A percentile compares a stretch with the other conserved stretches of the same genome.
Conservation (phyloP, 257 asterid species). For the Ocimum tenuiflorum region DNA sequence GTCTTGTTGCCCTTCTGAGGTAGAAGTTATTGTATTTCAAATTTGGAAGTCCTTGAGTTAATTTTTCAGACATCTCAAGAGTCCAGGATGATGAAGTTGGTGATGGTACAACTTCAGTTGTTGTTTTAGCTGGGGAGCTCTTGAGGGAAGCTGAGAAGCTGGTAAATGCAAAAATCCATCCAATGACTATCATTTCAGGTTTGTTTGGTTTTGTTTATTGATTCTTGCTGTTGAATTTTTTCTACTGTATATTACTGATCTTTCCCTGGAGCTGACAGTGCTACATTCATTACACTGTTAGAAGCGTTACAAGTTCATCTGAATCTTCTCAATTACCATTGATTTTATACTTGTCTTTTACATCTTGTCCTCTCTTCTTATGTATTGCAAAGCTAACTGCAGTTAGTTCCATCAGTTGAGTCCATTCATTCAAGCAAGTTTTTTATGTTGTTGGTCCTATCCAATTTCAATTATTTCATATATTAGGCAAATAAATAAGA, state of each 20-base stretch:
- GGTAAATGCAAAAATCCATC: conserved; percentile 84
- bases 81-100: conserved; percentile 99
- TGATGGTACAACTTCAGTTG: conserved; percentile 98
- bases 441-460: background rate
- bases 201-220: conserved; percentile 8
- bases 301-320: background rate
- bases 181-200: conserved; percentile 91
- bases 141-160: conserved; percentile 95
- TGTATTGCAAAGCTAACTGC: background rate
- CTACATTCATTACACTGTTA: background rate
- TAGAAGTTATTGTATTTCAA: background rate
- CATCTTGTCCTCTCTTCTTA: background rate
- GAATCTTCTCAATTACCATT: background rate
- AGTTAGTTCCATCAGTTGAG: background rate
- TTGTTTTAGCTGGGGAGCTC: conserved; percentile 96
- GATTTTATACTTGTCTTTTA: background rate
- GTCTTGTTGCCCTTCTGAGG: background rate
- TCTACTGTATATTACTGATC: background rate
- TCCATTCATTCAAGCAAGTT: background rate
- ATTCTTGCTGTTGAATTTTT: background rate
- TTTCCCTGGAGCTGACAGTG: background rate
- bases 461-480: too few relatives aligned
- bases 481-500: too few relatives aligned
- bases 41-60: conserved; percentile 29
- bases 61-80: conserved; percentile 70